Percentiles rank a stretch among this genome's conserved stretches.
phyloP scores from a whole-genome alignment of 176 grass and related monocot genomes.

The Secale cereale region DNA sequence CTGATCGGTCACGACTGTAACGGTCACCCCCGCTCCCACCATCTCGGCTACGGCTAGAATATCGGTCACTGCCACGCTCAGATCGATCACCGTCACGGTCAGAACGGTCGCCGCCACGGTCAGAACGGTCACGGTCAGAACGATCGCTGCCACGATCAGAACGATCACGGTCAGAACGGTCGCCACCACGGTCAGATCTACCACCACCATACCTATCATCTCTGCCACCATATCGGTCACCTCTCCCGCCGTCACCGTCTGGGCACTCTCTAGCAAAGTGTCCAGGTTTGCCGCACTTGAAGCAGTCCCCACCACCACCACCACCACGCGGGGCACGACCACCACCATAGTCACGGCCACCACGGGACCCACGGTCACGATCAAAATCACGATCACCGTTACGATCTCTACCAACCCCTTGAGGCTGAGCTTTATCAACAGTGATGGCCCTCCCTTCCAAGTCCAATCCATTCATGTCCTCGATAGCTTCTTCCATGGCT shows the following conservation, averaged over 20 bases:
- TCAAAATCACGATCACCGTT: constrained; percentile 52
- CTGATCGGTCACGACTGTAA: constrained; percentile 62
- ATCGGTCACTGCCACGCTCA: constrained; percentile 62
- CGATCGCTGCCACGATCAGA: constrained; percentile 65
- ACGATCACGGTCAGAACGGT: constrained; percentile 47
- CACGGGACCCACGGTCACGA: constrained; percentile 57
- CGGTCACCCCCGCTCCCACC: constrained; percentile 44
- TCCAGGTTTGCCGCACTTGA: constrained; percentile 79
- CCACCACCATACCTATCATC: constrained; percentile 69
- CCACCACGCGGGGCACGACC: constrained; percentile 39
- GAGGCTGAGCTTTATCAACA: constrained; percentile 89
- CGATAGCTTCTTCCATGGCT: constrained; percentile 94
- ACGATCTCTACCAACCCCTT: constrained; percentile 63
- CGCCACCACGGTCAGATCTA: constrained; percentile 9
- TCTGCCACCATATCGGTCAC: constrained; percentile 59
- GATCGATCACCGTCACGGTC: constrained; percentile 47
- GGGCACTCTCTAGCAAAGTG: constrained; percentile 90
- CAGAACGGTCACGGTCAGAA: constrained; percentile 31
- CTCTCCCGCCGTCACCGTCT: constrained; percentile 55
- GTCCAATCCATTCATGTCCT: constrained; percentile 87
- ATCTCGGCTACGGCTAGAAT: constrained; percentile 65
- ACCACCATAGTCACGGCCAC: constrained; percentile 49
- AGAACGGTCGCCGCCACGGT: constrained; percentile 43
- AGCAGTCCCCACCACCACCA: constrained; percentile 68
- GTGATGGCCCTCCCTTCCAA: constrained; percentile 79